Evolutionary conservation across 106 monocot species (phyloP).

Genomic region (Amphibolis antarctica): DNA sequence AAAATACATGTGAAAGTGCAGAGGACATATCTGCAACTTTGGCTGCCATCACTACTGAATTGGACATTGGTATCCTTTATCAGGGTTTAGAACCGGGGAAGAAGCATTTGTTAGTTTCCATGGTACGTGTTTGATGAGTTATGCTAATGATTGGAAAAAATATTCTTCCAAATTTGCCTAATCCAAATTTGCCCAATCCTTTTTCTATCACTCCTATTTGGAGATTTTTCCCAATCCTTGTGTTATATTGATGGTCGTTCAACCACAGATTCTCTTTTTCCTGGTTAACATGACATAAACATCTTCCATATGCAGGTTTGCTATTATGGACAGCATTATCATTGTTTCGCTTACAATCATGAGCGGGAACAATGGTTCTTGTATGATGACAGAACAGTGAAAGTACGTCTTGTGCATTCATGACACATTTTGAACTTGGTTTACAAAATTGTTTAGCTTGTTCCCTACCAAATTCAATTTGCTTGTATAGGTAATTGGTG

Average conservation of each 20-base stretch:
- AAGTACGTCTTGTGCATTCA: slow-evolving; percentile 27
- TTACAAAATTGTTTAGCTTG: not conserved
- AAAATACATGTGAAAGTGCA: slow-evolving; percentile 64
- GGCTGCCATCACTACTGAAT: slow-evolving; percentile 57
- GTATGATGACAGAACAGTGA: slow-evolving; percentile 82
- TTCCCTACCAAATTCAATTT: not conserved
- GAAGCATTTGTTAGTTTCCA: slow-evolving; percentile 69
- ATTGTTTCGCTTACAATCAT: slow-evolving; percentile 60
- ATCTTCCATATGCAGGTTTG: slow-evolving; percentile 44
- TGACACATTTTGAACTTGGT: not conserved
- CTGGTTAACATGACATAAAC: not conserved
- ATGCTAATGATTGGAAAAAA: not conserved
- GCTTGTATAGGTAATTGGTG: slow-evolving; percentile 49
- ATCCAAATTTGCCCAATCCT: too few relatives aligned
- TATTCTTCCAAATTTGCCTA: too few relatives aligned
- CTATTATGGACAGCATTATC: slow-evolving; percentile 90
- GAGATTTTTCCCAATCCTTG: not conserved
- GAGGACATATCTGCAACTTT: slow-evolving; percentile 84
- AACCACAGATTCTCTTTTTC: not conserved
- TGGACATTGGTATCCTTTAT: slow-evolving; percentile 71
- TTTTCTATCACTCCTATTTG: too few relatives aligned
- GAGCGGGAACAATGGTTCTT: slow-evolving; percentile 58
- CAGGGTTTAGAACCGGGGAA: slow-evolving; percentile 46
- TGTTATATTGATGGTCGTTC: not conserved
- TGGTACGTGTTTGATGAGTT: slow-evolving; percentile 43